Evolutionary conservation across 164 flowering plant genomes (phyloP), one percentile per base, ranked within the genome.

Genomic region (Stephania japonica): DNA sequence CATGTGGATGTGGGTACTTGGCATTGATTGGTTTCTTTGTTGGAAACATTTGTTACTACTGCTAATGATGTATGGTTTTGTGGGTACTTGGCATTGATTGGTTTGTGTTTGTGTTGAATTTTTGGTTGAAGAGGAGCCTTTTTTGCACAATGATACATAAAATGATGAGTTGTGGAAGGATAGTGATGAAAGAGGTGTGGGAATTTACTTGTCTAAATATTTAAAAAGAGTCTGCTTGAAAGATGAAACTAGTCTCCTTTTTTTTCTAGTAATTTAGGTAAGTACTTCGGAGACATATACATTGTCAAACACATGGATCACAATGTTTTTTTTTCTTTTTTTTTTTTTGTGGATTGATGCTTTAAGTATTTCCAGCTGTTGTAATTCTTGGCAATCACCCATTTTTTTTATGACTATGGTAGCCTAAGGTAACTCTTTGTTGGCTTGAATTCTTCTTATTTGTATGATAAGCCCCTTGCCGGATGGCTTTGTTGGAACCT

Each of bases 1-100:
- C 62, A 56, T 56, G n/a, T 56, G 62, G 62, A 56, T 56, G n/a
- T 56, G 62, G 62, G 62, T 56, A 56, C 19, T 56, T 56, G 62
- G 62, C 62, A 18, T 11, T 56, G 19, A 7, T 56, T 56, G 19
- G 62, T 56, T 56, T n/a, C 5, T 18, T 1, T 47, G 53, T 47
- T 47, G 53, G 16, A 47, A 47, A 16, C 53, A 47, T 47, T 12
- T 47, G 53, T 47, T 47, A 32, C 38, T 47, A 9, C 11, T 47
- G 53, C 53, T 56, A 56, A 13, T 7, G 19, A 6, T 2, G 5
- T 16, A 19, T 18, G 21, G 62, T 3, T 16, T 19, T 56, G 21
- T 10, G 62, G n/a, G n/a, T n/a, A n/a, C n/a, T n/a, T n/a, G n/a
- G n/a, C n/a, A n/a, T n/a, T n/a, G n/a, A n/a, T n/a, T n/a, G 62